Percentiles rank a stretch among this genome's conserved stretches.
Conservation (phyloP, 345 rosid genomes). For the Microthlaspi erraticum region DNA sequence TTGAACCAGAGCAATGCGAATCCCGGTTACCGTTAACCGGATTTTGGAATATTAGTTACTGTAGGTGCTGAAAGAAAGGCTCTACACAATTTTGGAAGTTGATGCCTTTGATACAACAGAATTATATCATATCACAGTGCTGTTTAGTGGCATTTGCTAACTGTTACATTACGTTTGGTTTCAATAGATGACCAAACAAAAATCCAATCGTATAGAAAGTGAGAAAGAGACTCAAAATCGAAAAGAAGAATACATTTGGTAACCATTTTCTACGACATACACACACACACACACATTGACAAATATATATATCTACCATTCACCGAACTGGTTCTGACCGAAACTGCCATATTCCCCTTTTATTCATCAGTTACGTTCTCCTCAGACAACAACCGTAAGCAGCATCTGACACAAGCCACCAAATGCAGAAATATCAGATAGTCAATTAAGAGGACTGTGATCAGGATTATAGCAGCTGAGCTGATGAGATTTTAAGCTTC, state of each 20-base stretch:
- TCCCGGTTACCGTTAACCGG: slow-evolving; percentile 7
- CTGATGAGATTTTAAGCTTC: neutral
- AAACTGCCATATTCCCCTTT: slow-evolving; percentile 20
- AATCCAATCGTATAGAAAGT: neutral
- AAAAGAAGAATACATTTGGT: slow-evolving; percentile 17
- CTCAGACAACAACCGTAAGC: slow-evolving; percentile 33
- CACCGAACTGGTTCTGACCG: slow-evolving; percentile 26
- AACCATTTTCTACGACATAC: slow-evolving; percentile 30
- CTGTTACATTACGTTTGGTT: slow-evolving; percentile 21
- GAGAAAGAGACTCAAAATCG: slow-evolving; percentile 1
- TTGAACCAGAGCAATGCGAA: neutral
- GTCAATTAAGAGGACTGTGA: slow-evolving; percentile 3
- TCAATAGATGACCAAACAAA: slow-evolving; percentile 20
- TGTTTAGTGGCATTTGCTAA: neutral
- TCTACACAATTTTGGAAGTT: neutral
- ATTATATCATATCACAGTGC: neutral
- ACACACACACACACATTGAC: slow-evolving; percentile 34
- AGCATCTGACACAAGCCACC: slow-evolving; percentile 32
- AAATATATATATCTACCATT: slow-evolving; percentile 28
- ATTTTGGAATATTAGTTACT: neutral
- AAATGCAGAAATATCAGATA: slow-evolving; percentile 28
- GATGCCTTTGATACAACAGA: neutral
- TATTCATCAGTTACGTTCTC: slow-evolving; percentile 27
- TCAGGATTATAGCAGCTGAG: slow-evolving; percentile 7
- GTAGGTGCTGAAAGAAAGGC: neutral